phyloP scores from a whole-genome alignment of 495 filamentous ascomycete species.

The Podospora pseudoanserina region DNA sequence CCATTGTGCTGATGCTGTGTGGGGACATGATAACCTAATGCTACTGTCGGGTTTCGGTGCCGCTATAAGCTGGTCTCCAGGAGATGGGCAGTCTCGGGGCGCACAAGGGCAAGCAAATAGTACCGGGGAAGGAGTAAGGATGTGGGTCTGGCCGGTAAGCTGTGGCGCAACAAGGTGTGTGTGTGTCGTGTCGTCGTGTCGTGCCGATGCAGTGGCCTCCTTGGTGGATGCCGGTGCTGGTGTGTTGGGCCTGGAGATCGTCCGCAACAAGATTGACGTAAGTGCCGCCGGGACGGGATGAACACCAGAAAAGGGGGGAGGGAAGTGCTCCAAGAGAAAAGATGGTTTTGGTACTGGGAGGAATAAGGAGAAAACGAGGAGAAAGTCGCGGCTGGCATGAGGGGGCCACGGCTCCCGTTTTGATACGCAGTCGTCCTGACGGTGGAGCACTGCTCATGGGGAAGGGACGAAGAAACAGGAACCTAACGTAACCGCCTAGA shows the following conservation, averaged over 20 bases:
- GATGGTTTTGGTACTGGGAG: background rate
- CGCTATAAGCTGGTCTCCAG: background rate
- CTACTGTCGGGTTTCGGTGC: background rate
- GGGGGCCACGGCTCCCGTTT: constrained; percentile 17
- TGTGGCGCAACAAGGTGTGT: background rate
- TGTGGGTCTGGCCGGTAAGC: background rate
- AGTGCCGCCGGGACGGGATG: background rate
- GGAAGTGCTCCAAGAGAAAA: background rate
- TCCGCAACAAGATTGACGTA: background rate
- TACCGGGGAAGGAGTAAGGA: background rate
- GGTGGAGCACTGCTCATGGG: constrained; percentile 8
- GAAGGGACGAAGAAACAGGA: constrained; percentile 4
- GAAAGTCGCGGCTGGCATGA: constrained; percentile 1
- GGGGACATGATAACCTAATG: constrained; percentile 23
- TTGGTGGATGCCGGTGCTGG: background rate
- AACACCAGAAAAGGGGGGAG: background rate
- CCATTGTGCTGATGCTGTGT: constrained; percentile 27
- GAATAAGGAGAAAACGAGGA: constrained; percentile 3
- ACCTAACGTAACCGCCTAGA: background rate
- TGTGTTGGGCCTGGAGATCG: background rate
- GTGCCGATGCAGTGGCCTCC: background rate
- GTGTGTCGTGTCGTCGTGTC: background rate
- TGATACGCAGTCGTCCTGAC: constrained; percentile 16
- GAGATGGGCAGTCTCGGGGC: background rate
- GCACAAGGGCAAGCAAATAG: background rate